Evolutionary conservation across 768 basidiomycete genomes (phyloP).

Genomic region (Naganishia kalamii): DNA sequence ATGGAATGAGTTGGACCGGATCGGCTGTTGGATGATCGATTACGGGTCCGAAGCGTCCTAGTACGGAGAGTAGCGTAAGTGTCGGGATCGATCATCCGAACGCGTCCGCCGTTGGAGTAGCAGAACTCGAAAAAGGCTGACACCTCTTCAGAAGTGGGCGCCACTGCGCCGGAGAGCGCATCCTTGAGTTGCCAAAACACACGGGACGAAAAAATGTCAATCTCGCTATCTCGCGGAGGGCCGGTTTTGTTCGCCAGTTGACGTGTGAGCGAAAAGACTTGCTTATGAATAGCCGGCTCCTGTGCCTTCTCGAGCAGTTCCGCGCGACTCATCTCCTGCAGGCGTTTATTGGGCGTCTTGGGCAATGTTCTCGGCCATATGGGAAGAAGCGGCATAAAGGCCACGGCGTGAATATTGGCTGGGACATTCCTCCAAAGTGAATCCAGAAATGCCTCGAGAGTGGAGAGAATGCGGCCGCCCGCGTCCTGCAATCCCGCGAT

Average conservation of each 20-base stretch:
- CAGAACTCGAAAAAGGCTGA: slow-evolving; percentile 2
- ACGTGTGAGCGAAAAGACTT: neutral
- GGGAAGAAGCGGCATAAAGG: neutral
- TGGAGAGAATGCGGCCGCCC: neutral
- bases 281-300: neutral
- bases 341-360: neutral
- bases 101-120: neutral
- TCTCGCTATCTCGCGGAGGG: neutral
- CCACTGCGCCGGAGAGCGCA: neutral
- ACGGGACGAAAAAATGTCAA: neutral
- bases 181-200: slow-evolving; percentile 11
- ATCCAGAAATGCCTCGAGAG: neutral
- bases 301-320: neutral
- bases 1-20: neutral
- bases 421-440: neutral
- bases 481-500: neutral
- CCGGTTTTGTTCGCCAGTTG: neutral
- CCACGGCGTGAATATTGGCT: neutral
- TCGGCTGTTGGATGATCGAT: neutral
- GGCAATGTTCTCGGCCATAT: neutral
- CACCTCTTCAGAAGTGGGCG: neutral
- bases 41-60: neutral
- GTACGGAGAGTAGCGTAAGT: neutral
- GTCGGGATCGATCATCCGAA: slow-evolving; percentile 10
- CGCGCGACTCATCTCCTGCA: neutral